phyloP scores from a whole-genome alignment of 2,329 filamentous ascomycete species.

The Talaromyces sp. region DNA sequence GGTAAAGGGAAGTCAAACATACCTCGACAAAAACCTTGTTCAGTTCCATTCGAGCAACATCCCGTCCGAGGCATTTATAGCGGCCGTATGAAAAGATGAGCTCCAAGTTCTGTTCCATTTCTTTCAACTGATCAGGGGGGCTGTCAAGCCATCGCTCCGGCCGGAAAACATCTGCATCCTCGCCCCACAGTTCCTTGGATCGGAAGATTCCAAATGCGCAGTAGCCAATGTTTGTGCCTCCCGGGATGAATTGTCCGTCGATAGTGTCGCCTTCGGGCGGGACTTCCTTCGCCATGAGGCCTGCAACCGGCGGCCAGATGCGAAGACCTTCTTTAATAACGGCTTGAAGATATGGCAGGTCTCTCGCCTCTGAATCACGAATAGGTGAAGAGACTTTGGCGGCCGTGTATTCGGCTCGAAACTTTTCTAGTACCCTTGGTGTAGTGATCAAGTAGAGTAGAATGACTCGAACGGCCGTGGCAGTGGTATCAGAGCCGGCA shows the following conservation, averaged over 20 bases:
- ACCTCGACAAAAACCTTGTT: conserved; percentile 2
- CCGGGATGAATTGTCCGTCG: conserved; percentile 11
- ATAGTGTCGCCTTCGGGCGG: conserved; percentile 17
- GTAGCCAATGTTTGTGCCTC: conserved; percentile 20
- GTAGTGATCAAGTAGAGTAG: not conserved
- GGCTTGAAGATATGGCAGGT: not conserved
- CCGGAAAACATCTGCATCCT: conserved; percentile 19
- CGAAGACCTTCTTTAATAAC: not conserved
- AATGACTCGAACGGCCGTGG: not conserved
- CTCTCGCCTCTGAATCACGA: not conserved
- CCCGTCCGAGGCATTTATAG: not conserved
- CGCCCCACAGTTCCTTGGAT: conserved; percentile 15
- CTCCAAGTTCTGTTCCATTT: not conserved
- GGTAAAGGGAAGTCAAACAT: not conserved
- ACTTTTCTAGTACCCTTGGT: not conserved
- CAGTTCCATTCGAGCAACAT: not conserved
- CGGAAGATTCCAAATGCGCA: conserved; percentile 22
- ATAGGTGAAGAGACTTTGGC: not conserved
- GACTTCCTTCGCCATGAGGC: not conserved
- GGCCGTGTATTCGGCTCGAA: not conserved
- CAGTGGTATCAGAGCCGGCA: not conserved
- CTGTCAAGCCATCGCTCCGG: conserved; percentile 20
- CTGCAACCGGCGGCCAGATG: not conserved
- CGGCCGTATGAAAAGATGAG: not conserved
- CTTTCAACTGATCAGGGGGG: not conserved